Evolutionary conservation across 2,329 filamentous ascomycete species (phyloP).

Genomic region (Cladosporium austrohemisphaericum): DNA sequence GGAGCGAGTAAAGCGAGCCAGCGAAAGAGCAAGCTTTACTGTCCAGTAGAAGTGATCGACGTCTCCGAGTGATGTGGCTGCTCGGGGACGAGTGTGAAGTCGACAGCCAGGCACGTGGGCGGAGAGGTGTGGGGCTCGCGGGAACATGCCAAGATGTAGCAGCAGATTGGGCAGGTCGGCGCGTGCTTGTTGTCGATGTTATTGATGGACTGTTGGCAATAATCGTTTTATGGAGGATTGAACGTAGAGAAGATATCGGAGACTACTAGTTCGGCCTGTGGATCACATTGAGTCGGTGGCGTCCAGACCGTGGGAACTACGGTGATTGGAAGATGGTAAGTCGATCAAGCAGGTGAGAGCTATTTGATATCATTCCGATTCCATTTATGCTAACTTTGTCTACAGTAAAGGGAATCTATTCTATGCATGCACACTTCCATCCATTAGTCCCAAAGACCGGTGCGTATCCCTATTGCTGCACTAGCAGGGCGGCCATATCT

Average conservation of each 20-base stretch:
- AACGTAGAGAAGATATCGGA: background rate
- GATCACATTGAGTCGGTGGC: too few relatives aligned
- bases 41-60: too few relatives aligned
- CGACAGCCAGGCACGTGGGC: slow-evolving; percentile 1
- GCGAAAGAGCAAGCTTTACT: too few relatives aligned
- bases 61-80: background rate
- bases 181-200: background rate
- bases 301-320: too few relatives aligned
- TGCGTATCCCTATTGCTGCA: slow-evolving; percentile 14
- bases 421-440: slow-evolving; percentile 1
- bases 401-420: too few relatives aligned
- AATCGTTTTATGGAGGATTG: background rate
- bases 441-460: slow-evolving; percentile 2
- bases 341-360: too few relatives aligned
- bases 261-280: too few relatives aligned
- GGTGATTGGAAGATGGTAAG: background rate
- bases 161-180: background rate
- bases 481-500: slow-evolving; percentile 16
- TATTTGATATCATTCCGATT: background rate
- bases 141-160: background rate
- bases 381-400: too few relatives aligned
- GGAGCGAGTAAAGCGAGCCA: too few relatives aligned
- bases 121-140: background rate
- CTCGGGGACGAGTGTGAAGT: slow-evolving; percentile 3
- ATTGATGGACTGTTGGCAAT: background rate